Conservation (phyloP, 1,284 basidiomycete genomes). For the Rhizoctonia solani region DNA sequence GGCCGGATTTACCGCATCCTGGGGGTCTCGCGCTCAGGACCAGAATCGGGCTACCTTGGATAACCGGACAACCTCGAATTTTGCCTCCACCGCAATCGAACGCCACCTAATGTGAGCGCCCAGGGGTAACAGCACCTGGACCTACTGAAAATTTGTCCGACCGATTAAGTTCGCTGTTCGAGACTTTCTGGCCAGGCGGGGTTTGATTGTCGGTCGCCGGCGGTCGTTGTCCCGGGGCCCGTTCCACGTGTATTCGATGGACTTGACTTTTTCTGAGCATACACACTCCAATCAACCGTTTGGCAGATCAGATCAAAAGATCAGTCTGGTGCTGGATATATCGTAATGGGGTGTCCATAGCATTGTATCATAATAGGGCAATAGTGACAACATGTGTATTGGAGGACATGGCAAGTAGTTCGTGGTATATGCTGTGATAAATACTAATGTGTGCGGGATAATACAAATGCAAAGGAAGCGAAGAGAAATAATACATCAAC, state of each 20-base stretch:
- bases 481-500: not conserved
- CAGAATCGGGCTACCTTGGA: not conserved
- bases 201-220: not conserved
- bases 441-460: conserved; percentile 6
- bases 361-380: too few relatives aligned
- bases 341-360: too few relatives aligned
- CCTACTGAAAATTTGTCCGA: not conserved
- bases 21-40: not conserved
- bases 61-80: too few relatives aligned
- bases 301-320: not conserved
- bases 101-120: too few relatives aligned
- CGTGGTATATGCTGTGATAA: not conserved
- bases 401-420: not conserved
- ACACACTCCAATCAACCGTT: not conserved
- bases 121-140: not conserved
- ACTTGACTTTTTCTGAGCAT: not conserved
- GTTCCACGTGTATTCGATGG: not conserved
- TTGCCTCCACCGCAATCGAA: too few relatives aligned
- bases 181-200: not conserved
- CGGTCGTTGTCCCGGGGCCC: not conserved
- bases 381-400: too few relatives aligned
- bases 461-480: conserved; percentile 11
- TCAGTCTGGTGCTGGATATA: not conserved
- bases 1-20: not conserved
- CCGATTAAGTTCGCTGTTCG: not conserved